phyloP scores from a whole-genome alignment of 2,329 filamentous ascomycete species.

The Dothideomycetes sp. region DNA sequence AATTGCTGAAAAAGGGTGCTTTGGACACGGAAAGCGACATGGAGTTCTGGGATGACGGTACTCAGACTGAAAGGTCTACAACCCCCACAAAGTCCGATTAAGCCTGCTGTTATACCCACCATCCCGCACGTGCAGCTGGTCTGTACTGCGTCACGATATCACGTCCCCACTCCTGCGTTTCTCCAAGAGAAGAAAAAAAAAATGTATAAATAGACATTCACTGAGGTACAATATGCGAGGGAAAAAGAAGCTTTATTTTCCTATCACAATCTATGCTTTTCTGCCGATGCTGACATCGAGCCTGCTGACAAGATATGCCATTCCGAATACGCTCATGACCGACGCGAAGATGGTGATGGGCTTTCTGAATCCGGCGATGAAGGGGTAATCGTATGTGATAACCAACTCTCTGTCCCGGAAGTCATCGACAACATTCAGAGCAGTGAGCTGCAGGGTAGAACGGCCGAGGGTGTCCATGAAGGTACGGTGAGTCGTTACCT shows the following conservation, averaged over 20 bases:
- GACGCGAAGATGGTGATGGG: conserved; percentile 72
- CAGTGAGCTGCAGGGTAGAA: conserved; percentile 69
- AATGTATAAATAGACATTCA: not conserved
- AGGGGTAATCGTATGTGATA: conserved; percentile 76
- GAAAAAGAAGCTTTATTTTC: conserved; percentile 8
- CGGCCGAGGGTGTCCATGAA: conserved; percentile 92
- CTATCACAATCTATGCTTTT: conserved; percentile 19
- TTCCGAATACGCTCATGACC: conserved; percentile 62
- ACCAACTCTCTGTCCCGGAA: conserved; percentile 73
- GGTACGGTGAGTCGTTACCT: conserved; percentile 64
- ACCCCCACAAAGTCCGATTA: conserved; percentile 1
- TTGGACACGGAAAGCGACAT: conserved; percentile 72
- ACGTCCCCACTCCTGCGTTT: not conserved
- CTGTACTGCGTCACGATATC: conserved; percentile 4
- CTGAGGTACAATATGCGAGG: conserved; percentile 1
- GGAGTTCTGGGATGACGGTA: conserved; percentile 77
- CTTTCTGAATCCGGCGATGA: conserved; percentile 69
- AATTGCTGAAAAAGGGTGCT: conserved; percentile 61
- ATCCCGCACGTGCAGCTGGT: conserved; percentile 2
- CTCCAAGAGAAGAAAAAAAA: no score
- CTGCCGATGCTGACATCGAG: conserved; percentile 69
- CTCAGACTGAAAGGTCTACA: conserved; percentile 9
- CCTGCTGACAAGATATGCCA: conserved; percentile 65
- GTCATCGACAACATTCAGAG: conserved; percentile 83
- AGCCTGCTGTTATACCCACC: not conserved